Conservation (phyloP, 139 green algal species). For the Volvox africanus region DNA sequence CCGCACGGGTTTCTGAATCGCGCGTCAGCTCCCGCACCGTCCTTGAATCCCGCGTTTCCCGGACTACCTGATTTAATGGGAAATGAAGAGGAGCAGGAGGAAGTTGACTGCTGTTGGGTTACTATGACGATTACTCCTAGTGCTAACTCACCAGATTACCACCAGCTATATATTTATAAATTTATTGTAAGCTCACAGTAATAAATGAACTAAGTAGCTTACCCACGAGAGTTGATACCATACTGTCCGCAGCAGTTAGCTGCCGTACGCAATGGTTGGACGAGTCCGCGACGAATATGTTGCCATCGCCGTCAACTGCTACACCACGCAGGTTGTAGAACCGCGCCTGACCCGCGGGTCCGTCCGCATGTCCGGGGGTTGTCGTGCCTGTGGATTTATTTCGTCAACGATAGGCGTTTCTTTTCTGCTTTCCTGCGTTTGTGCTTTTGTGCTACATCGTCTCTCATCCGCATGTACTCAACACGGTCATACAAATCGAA, state of each 20-base stretch:
- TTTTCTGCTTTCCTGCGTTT: too few relatives aligned
- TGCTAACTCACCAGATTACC: too few relatives aligned
- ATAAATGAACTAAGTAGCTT: too few relatives aligned
- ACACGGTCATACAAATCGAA: too few relatives aligned
- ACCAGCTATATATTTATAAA: too few relatives aligned
- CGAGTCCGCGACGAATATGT: conserved; percentile 2
- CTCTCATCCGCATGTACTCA: too few relatives aligned
- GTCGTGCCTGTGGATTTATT: not conserved
- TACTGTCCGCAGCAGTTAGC: conserved; percentile 19
- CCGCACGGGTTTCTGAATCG: conserved; percentile 41
- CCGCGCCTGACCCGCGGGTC: conserved; percentile 11
- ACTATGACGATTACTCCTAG: too few relatives aligned
- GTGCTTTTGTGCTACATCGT: too few relatives aligned
- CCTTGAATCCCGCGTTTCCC: conserved; percentile 17
- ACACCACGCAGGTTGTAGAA: conserved; percentile 48
- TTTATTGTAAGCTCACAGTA: too few relatives aligned
- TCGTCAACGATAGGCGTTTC: too few relatives aligned
- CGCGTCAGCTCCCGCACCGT: conserved; percentile 13
- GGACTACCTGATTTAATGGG: not conserved
- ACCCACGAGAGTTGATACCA: conserved; percentile 32
- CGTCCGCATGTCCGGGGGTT: conserved; percentile 38
- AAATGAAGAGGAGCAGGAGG: not conserved
- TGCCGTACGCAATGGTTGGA: conserved; percentile 43
- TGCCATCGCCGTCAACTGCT: conserved; percentile 35
- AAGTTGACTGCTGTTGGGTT: not conserved